phyloP scores from a whole-genome alignment of 305 asterid genomes.

The Rubia tinctorum region DNA sequence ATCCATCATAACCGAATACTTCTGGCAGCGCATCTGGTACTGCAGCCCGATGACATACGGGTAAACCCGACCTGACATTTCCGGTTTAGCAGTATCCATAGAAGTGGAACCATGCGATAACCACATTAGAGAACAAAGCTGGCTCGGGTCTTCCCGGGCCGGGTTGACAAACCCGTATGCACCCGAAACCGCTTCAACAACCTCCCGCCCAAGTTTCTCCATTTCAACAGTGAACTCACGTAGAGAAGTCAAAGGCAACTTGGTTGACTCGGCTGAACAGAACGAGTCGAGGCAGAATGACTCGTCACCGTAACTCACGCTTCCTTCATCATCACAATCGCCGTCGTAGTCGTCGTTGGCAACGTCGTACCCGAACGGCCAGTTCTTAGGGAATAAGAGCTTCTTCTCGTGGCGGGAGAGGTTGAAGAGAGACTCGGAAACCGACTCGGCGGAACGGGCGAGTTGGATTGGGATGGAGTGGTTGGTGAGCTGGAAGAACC shows the following conservation, averaged over 20 bases:
- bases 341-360: constrained; percentile 19
- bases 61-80: constrained; percentile 54
- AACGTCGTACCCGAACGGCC: constrained; percentile 67
- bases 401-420: constrained; percentile 42
- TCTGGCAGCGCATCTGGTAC: constrained; percentile 38
- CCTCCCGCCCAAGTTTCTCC: constrained; percentile 52
- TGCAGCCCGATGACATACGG: constrained; percentile 64
- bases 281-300: constrained; percentile 14
- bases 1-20: constrained; percentile 49
- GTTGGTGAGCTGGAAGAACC: constrained; percentile 63
- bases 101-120: constrained; percentile 30
- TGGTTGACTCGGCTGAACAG: constrained; percentile 29
- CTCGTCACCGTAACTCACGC: constrained; percentile 29
- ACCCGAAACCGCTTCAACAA: constrained; percentile 42
- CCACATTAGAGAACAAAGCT: constrained; percentile 51
- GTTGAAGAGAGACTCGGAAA: constrained; percentile 41
- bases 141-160: constrained; percentile 24
- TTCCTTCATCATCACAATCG: constrained; percentile 22
- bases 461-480: constrained; percentile 42
- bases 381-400: constrained; percentile 42
- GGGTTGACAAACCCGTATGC: constrained; percentile 57
- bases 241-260: constrained; percentile 32
- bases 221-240: constrained; percentile 42
- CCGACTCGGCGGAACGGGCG: constrained; percentile 40
- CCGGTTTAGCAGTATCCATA: constrained; percentile 19